phyloP scores from a whole-genome alignment of 305 asterid species.

The Fraxinus sp. region DNA sequence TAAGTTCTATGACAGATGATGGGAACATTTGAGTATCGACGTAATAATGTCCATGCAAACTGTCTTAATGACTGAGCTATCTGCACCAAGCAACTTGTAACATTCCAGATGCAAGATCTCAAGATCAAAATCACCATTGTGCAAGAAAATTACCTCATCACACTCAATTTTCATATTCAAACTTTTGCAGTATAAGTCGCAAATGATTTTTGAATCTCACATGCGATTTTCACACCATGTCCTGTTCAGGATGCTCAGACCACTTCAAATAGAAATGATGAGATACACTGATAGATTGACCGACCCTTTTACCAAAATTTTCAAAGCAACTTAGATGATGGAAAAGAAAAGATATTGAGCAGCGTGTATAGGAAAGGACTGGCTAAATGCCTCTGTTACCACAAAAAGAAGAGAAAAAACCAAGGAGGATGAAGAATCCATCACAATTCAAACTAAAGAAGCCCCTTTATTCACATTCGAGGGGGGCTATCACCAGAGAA shows the following conservation, averaged over 20 bases:
- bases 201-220: neutral
- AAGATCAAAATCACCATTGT: neutral
- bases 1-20: neutral
- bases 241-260: neutral
- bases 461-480: neutral
- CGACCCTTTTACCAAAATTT: neutral
- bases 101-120: neutral
- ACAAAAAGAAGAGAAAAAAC: neutral
- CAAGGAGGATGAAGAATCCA: neutral
- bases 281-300: neutral
- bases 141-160: neutral
- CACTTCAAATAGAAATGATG: neutral
- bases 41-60: neutral
- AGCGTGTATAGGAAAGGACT: neutral
- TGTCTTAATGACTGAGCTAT: neutral
- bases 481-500: neutral
- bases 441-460: neutral
- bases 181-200: neutral
- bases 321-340: neutral
- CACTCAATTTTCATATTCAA: neutral
- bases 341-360: neutral
- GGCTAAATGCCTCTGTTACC: neutral
- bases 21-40: neutral
- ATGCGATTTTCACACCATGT: neutral
- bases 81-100: neutral